Base-by-base conservation (phyloP, 257 asterid genomes). In the Henckelia pumila region DNA sequence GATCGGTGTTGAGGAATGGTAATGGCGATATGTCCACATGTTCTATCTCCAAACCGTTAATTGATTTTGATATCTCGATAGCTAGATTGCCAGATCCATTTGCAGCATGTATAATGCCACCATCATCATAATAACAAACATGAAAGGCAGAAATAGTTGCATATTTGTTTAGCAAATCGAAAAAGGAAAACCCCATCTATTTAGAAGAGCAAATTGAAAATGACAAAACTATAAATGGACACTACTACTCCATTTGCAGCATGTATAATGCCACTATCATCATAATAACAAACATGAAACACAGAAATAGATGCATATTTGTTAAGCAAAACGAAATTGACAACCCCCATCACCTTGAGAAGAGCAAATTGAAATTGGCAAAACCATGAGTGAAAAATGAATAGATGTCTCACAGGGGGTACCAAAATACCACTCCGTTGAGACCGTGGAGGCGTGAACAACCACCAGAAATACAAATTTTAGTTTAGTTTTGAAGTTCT, bases 1-100 rank as follows among this genome's bases (percentile, higher is more conserved):
- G 93, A 77, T 92, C 98, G 17, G 95, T 85, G 80, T 92, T 89
- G 58, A 86, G 37, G 63, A 88, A 77, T 10, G 95, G 97, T 61
- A 92, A 63, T 0, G 80, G 76, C 11, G 96, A 86, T 64, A 92
- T 86, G 52, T 89, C 98, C 59, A 88, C 82, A 33, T 79, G 82
- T 72, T 92, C 97, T 3, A 89, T 74, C 77, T 85, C 84, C 83
- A 92, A 62, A 29, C 96, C 97, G 2, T 78, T 63, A 3, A 92
- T 47, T 0, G 90, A 76, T 65, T 82, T 81, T 37, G 94, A 79
- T 49, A 92, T 40, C 61, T 86, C 88, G 49, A 80, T 83, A 0
- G 98, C 98, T 92, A 59, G 24, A 33, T 26, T 8, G 5, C 28
- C 65, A 20, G 17, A 40, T 40, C 50, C 50, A 40, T 11, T 26